phyloP scores from a whole-genome alignment of 1,284 basidiomycete species.

The Gomphus sp. region DNA sequence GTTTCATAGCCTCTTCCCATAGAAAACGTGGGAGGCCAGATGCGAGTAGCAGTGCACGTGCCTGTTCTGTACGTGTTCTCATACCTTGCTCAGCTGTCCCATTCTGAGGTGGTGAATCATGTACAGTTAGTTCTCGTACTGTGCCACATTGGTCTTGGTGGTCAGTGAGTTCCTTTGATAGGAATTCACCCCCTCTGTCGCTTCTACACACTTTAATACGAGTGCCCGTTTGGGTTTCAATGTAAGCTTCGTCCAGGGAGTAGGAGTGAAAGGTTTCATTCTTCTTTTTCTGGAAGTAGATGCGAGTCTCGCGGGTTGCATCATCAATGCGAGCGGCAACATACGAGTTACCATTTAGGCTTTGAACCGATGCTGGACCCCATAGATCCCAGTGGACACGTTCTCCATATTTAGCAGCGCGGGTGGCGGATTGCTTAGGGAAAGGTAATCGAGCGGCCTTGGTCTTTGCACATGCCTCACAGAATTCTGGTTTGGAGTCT shows the following conservation, averaged over 20 bases:
- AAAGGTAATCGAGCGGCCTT: too few species aligned
- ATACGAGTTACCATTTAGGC: slow-evolving; percentile 2
- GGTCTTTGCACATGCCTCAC: too few species aligned
- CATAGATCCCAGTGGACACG: not conserved
- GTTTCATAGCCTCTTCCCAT: slow-evolving; percentile 12
- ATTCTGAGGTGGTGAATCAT: slow-evolving; percentile 20
- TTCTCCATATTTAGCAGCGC: too few species aligned
- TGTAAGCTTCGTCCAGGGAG: slow-evolving; percentile 20
- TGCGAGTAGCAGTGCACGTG: slow-evolving; percentile 16
- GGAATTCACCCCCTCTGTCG: slow-evolving; percentile 13
- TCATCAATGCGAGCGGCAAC: slow-evolving; percentile 13
- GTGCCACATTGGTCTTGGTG: slow-evolving; percentile 22
- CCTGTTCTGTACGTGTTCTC: slow-evolving; percentile 18
- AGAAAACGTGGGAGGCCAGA: slow-evolving; percentile 17
- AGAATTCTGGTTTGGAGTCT: not conserved
- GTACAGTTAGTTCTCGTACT: slow-evolving; percentile 21
- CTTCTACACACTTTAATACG: slow-evolving; percentile 18
- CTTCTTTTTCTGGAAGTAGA: slow-evolving; percentile 20
- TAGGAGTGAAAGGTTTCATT: slow-evolving; percentile 18
- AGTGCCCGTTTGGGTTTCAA: slow-evolving; percentile 16
- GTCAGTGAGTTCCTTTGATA: too few species aligned
- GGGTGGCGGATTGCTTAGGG: too few species aligned
- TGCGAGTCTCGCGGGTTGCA: slow-evolving; percentile 11
- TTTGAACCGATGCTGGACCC: not conserved
- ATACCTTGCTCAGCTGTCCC: slow-evolving; percentile 22